These are phyloP conservation scores for Phytophthora kernoviae DNA, from an alignment of 352 stramenopile genomes.

Conservation along the genomic window DNA sequence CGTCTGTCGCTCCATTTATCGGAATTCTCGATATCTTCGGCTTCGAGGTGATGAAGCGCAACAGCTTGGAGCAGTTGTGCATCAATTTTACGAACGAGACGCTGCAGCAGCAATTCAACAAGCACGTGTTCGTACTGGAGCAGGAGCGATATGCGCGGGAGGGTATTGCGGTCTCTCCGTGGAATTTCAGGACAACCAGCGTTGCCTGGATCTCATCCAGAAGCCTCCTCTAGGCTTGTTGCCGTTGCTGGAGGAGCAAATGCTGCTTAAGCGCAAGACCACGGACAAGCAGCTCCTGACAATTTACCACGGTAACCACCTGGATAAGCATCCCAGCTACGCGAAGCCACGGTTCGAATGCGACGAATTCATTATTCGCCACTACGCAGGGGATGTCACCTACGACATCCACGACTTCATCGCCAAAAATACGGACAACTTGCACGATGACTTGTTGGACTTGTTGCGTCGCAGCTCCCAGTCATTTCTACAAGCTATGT, in stretches of 20 bases:
- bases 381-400: slow-evolving; percentile 83
- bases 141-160: slow-evolving; percentile 81
- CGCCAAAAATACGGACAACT: slow-evolving; percentile 89
- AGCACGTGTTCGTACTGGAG: slow-evolving; percentile 86
- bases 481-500: slow-evolving; percentile 68
- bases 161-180: slow-evolving; percentile 78
- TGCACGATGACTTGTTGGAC: slow-evolving; percentile 88
- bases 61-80: slow-evolving; percentile 90
- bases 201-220: slow-evolving; percentile 81
- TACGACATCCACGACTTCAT: slow-evolving; percentile 89
- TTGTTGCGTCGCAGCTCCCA: slow-evolving; percentile 71
- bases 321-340: slow-evolving; percentile 77
- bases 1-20: slow-evolving; percentile 55
- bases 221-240: slow-evolving; percentile 80
- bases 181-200: slow-evolving; percentile 87
- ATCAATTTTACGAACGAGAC: slow-evolving; percentile 94
- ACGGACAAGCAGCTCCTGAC: slow-evolving; percentile 85
- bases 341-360: slow-evolving; percentile 80
- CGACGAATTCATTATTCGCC: slow-evolving; percentile 86
- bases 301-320: slow-evolving; percentile 79
- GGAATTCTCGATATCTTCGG: slow-evolving; percentile 93
- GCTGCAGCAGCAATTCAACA: slow-evolving; percentile 91
- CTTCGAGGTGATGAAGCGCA: slow-evolving; percentile 89
- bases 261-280: slow-evolving; percentile 86
- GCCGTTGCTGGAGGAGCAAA: slow-evolving; percentile 87